Evolutionary conservation across 2,329 filamentous ascomycete genomes (phyloP), one percentile per base, ranked within the genome.

Genomic region (Aspergillus pseudoglaucus): DNA sequence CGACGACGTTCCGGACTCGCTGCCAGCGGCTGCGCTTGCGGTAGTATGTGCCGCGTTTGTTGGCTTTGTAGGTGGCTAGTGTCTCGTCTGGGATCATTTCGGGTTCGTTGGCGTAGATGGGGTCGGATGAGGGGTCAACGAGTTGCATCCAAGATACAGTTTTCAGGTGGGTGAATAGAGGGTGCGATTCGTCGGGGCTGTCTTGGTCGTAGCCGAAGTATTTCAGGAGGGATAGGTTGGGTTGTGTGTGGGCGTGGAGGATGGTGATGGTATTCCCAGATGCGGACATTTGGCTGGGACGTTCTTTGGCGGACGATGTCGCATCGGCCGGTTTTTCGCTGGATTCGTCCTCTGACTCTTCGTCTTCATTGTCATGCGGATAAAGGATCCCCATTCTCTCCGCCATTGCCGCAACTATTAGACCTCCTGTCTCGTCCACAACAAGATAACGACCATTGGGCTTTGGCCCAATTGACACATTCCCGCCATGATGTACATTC

Each of bases 91-190:
- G 59, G 1, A 84, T 74, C 0, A 71, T 63, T 0, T 81, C 75
- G 0, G 89, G 85, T 46, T 84, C 79, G 22, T 80, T 77, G 27
- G 75, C 69, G 68, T 95, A 95, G 3, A 85, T 81, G 1, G 80
- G 77, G 66, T 97, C 93, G 25, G 82, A 74, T 32, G 80, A 72
- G 0, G 93, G 93, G 20, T 86, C 78, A 14, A 96, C 73, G 4
- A 98, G 81, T 68, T 97, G 91, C 2, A 98, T 80, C 90, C 91
- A 98, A 23, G 88, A 91, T 25, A 97, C 75, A 4, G 85, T 82
- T 59, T 91, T 85, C 45, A 98, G 81, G 63, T 93, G 85, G 14
- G 80, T 84, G 66, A 85, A 80, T 9, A 98, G 81, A 0, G 93
- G 91, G 63, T 97, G 93, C 0, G 73, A 67, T 20, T 82, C 75